Evolutionary conservation across 1,284 basidiomycete genomes (phyloP).

Genomic region (Phylloboletellus chloephorus): DNA sequence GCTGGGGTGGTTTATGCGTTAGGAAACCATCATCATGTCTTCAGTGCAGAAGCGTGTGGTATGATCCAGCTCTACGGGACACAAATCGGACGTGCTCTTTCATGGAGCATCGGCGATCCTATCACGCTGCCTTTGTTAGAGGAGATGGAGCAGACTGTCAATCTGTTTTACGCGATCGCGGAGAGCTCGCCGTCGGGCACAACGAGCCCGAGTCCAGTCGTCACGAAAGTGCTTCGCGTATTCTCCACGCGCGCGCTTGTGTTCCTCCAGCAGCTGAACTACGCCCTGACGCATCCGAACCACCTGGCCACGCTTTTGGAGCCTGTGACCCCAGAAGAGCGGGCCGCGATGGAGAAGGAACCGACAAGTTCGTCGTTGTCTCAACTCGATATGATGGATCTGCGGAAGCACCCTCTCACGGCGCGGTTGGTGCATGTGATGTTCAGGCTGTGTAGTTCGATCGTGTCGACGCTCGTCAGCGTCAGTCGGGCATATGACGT

Average conservation of each 20-base stretch:
- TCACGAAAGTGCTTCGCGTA: slow-evolving; percentile 58
- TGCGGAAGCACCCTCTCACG: slow-evolving; percentile 63
- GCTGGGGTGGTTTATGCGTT: slow-evolving; percentile 67
- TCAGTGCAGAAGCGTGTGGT: slow-evolving; percentile 80
- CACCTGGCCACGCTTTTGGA: slow-evolving; percentile 79
- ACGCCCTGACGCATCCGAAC: slow-evolving; percentile 86
- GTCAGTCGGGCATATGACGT: slow-evolving; percentile 68
- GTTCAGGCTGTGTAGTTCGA: slow-evolving; percentile 62
- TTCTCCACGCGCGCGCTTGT: slow-evolving; percentile 64
- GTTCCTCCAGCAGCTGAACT: slow-evolving; percentile 85
- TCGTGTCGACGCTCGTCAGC: slow-evolving; percentile 64
- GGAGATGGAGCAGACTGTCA: slow-evolving; percentile 75
- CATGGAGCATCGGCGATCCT: slow-evolving; percentile 74
- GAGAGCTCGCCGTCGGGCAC: slow-evolving; percentile 38
- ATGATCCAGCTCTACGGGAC: slow-evolving; percentile 81
- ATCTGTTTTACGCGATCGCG: slow-evolving; percentile 70
- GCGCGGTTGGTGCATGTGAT: slow-evolving; percentile 65
- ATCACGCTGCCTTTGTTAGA: slow-evolving; percentile 70
- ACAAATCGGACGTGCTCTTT: slow-evolving; percentile 72
- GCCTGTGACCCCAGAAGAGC: slow-evolving; percentile 74
- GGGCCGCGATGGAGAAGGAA: slow-evolving; percentile 60
- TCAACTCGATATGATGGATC: slow-evolving; percentile 49
- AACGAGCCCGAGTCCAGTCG: slow-evolving; percentile 40
- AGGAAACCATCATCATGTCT: slow-evolving; percentile 71
- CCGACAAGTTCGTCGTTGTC: slow-evolving; percentile 31